Conservation (phyloP, 441 rosid species). For the Jatropha podagrica region DNA sequence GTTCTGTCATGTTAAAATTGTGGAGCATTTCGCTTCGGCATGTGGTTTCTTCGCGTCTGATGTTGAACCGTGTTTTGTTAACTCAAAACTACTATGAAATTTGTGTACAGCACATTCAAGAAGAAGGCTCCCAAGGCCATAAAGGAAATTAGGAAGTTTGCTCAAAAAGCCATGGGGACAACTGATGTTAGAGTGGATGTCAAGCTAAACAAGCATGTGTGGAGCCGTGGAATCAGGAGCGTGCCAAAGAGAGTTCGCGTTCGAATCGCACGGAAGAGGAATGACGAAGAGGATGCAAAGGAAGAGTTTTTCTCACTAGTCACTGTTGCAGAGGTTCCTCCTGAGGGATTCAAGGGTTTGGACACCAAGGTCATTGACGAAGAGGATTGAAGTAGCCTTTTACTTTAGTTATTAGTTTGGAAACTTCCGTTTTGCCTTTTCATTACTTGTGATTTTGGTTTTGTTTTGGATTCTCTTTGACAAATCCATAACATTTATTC, state of each 20-base stretch:
- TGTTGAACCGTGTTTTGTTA: too few species aligned
- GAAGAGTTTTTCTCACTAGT: constrained; percentile 87
- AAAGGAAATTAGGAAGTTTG: constrained; percentile 86
- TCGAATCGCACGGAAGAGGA: constrained; percentile 80
- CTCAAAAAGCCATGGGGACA: constrained; percentile 79
- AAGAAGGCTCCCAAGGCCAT: constrained; percentile 94
- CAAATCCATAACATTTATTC: background rate
- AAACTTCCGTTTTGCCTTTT: constrained; percentile 23
- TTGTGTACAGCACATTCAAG: constrained; percentile 66
- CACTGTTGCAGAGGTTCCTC: constrained; percentile 67
- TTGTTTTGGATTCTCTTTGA: constrained; percentile 1
- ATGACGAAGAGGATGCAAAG: constrained; percentile 86
- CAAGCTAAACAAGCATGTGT: constrained; percentile 81
- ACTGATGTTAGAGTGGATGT: constrained; percentile 82
- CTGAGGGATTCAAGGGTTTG: constrained; percentile 65
- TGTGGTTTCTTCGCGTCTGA: too few species aligned
- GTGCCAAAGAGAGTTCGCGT: constrained; percentile 83
- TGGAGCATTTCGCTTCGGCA: too few species aligned
- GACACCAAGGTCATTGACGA: constrained; percentile 87
- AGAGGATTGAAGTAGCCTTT: constrained; percentile 38
- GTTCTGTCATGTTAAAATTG: too few species aligned
- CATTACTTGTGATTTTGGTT: constrained; percentile 1
- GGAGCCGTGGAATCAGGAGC: constrained; percentile 87
- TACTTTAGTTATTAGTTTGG: background rate
- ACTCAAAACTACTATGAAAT: too few species aligned